These are phyloP conservation scores for Lotmaria passim DNA, from an alignment of 208 protist genomes.

Conservation along the genomic window DNA sequence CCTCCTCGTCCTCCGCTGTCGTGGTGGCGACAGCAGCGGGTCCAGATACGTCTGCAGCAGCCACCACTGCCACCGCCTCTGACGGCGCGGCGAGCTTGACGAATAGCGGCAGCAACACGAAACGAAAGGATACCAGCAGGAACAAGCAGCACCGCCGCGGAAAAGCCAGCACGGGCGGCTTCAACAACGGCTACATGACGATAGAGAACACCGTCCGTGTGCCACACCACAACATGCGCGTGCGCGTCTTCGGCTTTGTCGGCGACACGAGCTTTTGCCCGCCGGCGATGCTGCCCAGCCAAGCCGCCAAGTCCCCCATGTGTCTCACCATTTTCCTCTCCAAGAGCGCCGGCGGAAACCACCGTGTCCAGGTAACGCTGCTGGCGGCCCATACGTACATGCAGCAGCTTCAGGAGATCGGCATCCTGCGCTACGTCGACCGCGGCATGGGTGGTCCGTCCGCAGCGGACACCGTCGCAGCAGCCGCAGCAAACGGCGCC, in stretches of 20 bases:
- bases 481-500: not conserved
- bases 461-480: not conserved
- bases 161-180: conserved; percentile 5
- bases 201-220: conserved; percentile 50
- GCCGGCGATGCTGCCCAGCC: conserved; percentile 34
- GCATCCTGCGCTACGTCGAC: conserved; percentile 29
- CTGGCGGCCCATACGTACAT: conserved; percentile 65
- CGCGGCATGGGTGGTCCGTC: not conserved
- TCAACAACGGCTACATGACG: conserved; percentile 35
- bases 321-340: conserved; percentile 58
- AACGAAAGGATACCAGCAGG: conserved; percentile 1
- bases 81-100: not conserved
- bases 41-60: not conserved
- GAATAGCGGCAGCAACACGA: not conserved
- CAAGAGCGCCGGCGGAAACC: conserved; percentile 61
- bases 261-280: conserved; percentile 60
- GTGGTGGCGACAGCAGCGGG: not conserved
- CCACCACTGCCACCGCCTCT: not conserved
- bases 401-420: conserved; percentile 51
- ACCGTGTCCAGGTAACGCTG: conserved; percentile 49
- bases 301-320: conserved; percentile 41
- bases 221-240: conserved; percentile 40
- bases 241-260: conserved; percentile 68
- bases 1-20: too few species aligned
- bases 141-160: conserved; percentile 14